These are phyloP conservation scores for Suhomyces bolitotheri DNA, from an alignment of 1,139 yeast species.

Conservation along the genomic window DNA sequence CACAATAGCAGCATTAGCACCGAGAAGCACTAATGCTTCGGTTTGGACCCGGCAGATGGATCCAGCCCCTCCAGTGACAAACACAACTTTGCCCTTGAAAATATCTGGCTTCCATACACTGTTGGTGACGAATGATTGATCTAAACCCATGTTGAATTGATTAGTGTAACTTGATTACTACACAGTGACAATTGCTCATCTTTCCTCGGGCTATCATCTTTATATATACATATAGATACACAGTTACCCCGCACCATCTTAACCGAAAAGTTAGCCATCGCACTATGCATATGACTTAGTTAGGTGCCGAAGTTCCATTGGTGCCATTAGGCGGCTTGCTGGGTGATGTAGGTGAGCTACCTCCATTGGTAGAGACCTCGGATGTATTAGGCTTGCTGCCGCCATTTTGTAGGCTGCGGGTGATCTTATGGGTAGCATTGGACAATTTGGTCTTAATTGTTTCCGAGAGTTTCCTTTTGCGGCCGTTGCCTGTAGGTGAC, in stretches of 20 bases:
- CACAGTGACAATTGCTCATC: too few relatives aligned
- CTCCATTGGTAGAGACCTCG: neutral
- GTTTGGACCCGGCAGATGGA: slow-evolving; percentile 29
- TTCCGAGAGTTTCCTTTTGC: slow-evolving; percentile 4
- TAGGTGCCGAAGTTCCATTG: slow-evolving; percentile 4
- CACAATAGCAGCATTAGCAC: slow-evolving; percentile 30
- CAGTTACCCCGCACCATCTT: slow-evolving; percentile 4
- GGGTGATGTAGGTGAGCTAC: too few relatives aligned
- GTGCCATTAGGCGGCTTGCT: neutral
- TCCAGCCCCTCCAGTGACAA: slow-evolving; percentile 33
- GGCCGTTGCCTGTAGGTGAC: neutral
- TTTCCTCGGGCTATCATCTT: neutral
- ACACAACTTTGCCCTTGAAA: slow-evolving; percentile 70
- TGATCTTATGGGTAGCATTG: slow-evolving; percentile 8
- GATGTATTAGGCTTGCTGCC: neutral
- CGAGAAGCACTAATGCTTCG: slow-evolving; percentile 29
- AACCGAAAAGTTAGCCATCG: neutral
- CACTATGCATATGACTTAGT: too few relatives aligned
- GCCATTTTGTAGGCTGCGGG: slow-evolving; percentile 4
- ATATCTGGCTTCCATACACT: slow-evolving; percentile 56
- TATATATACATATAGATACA: neutral
- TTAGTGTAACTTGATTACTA: too few relatives aligned
- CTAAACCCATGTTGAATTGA: slow-evolving; percentile 13
- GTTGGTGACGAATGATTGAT: slow-evolving; percentile 27
- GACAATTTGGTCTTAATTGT: slow-evolving; percentile 9